Evolutionary conservation across 805 yeast genomes (phyloP), one percentile per base, ranked within the genome.

Genomic region (Saccharomycopsis javanensis): DNA sequence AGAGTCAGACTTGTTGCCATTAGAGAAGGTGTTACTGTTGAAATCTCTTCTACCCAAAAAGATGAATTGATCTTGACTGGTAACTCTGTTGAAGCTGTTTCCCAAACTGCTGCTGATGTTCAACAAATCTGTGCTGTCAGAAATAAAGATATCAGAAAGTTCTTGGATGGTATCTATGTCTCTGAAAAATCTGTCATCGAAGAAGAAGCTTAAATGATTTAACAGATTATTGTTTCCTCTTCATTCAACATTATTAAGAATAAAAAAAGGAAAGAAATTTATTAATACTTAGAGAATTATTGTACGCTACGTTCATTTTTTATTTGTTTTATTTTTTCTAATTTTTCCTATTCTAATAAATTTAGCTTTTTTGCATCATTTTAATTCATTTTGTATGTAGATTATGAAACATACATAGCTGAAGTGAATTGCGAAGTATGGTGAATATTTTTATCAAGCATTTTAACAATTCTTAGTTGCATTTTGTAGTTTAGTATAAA

Each of bases 61-160:
- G 99, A 94, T 76, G 99, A 94, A 83, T 81, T 94, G 70, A 77
- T 87, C 67, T 80, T 94, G 69, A 74, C 82, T 65, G 99, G 99
- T 79, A 91, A 89, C 94, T 92, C 97, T 63, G 81, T 89, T 69
- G 97, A 92, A 80, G 88, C 83, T 72, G 99, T 92, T 68, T 94
- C 98, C 66, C 99, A 92, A 81, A 87, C 90, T 73, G 94, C 96
- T 78, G 99, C 99, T 71, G 97, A 90, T 74, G 82, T 94, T 71
- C 97, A 92, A 80, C 98, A 92, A 82, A 83, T 83, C 77, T 90
- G 97, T 83, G 85, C 95, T 77, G 98, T 90, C 75, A 88, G 96
- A 83, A 92, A 92, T 94, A 94, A 94, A 92, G 99, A 92, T 94
- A 92, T 94, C 91, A 88, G 99, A 81, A 92, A 92, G 85, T 92